Percentiles rank a stretch among this genome's conserved stretches.
These are phyloP conservation scores for Leucocoprinus birnbaumii DNA, from an alignment of 768 basidiomycete species.

Conservation along the genomic window DNA sequence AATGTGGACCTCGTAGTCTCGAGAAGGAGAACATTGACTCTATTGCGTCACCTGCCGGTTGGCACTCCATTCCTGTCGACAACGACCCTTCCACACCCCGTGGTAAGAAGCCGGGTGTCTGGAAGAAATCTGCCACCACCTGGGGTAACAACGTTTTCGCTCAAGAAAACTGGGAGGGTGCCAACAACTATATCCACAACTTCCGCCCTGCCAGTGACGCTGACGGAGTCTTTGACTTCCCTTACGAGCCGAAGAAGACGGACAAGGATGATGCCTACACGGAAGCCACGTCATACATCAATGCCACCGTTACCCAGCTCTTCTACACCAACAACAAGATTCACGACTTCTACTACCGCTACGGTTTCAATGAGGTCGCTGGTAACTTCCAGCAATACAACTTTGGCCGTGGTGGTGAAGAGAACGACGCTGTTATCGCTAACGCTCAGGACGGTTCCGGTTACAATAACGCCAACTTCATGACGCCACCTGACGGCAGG, in stretches of 20 bases:
- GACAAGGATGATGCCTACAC: conserved; percentile 53
- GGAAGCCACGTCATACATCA: conserved; percentile 82
- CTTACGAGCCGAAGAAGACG: conserved; percentile 67
- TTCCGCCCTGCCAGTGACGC: conserved; percentile 72
- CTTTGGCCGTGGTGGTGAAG: conserved; percentile 86
- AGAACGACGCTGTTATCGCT: conserved; percentile 87
- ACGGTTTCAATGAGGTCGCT: conserved; percentile 83
- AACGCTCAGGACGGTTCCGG: conserved; percentile 96
- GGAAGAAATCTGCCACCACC: conserved; percentile 73
- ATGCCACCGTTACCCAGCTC: conserved; percentile 81
- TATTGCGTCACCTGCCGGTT: conserved; percentile 83
- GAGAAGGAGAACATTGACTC: conserved; percentile 70
- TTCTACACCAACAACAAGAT: conserved; percentile 85
- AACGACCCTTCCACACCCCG: conserved; percentile 57
- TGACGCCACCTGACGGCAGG: conserved; percentile 81
- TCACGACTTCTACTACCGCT: conserved; percentile 82
- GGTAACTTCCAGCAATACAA: conserved; percentile 99
- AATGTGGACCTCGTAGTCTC: conserved; percentile 55
- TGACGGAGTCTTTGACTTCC: conserved; percentile 61
- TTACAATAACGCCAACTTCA: conserved; percentile 91
- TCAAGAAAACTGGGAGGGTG: conserved; percentile 90
- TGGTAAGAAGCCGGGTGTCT: conserved; percentile 29
- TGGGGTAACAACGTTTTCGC: conserved; percentile 92
- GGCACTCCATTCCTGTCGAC: conserved; percentile 79
- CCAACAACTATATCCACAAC: conserved; percentile 63